Conservation (phyloP, 2,329 filamentous ascomycete species). For the Fusarium napiforme region DNA sequence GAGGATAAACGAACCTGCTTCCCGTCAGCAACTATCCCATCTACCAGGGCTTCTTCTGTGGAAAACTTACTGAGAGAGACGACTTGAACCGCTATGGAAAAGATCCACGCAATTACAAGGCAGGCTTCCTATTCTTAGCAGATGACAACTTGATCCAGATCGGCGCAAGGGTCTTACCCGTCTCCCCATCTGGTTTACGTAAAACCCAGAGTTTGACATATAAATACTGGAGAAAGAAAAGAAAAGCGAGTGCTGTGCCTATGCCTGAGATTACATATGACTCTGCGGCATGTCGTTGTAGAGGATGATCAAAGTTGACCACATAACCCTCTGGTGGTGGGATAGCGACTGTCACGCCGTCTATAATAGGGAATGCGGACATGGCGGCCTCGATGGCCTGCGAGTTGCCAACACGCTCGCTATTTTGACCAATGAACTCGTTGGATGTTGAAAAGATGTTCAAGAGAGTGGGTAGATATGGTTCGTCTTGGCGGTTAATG, state of each 20-base stretch:
- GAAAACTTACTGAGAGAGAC: slow-evolving; percentile 28
- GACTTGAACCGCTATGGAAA: slow-evolving; percentile 33
- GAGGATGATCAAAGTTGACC: slow-evolving; percentile 49
- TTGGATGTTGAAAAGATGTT: background rate
- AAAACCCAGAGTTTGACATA: slow-evolving; percentile 41
- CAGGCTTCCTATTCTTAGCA: slow-evolving; percentile 26
- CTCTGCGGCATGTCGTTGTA: slow-evolving; percentile 33
- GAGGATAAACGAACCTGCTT: slow-evolving; percentile 21
- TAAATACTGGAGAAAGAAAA: slow-evolving; percentile 42
- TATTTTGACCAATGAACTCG: background rate
- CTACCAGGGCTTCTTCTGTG: accelerated
- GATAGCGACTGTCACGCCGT: slow-evolving; percentile 35
- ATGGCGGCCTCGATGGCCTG: slow-evolving; percentile 5
- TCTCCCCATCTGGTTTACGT: slow-evolving; percentile 34
- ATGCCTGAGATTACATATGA: slow-evolving; percentile 35
- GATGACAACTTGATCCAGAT: background rate
- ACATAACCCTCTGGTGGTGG: slow-evolving; percentile 47
- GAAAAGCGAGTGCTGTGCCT: slow-evolving; percentile 31
- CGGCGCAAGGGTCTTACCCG: slow-evolving; percentile 18
- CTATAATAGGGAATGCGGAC: slow-evolving; percentile 26
- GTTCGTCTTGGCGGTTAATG: background rate
- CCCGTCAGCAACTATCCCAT: background rate
- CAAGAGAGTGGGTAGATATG: background rate
- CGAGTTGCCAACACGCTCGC: background rate
- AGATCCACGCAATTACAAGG: slow-evolving; percentile 35